Base-by-base conservation (phyloP, 371 early-diverging fungal species). In the Furculomyces boomerangus region DNA sequence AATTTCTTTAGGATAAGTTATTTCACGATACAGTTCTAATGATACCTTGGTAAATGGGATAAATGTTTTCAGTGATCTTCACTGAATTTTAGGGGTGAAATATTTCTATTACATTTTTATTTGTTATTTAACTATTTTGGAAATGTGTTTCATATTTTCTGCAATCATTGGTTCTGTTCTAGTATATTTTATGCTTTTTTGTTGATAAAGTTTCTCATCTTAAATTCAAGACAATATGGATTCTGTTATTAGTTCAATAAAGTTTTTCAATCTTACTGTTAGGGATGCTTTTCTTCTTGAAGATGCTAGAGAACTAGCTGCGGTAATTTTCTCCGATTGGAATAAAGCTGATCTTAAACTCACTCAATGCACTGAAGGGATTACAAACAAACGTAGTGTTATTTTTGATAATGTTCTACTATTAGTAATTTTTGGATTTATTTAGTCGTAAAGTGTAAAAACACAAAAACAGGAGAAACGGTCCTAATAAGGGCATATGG, bases 401-500 rank as follows among this genome's bases (percentile, higher is more conserved):
- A 25, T 20, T 35, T 27, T 16, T 43, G 27, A 29, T 53, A 27
- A 44, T 57, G 49, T 53, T 24, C 47, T 45, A 35, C 2, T 58
- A 18, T 14, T 28, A 13, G 20, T 43, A 10, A 29, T 47, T 18
- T 28, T 27, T 49, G 27, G 30, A 29, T n/a, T 24, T 16, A 47
- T 20, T 2, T 22, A 57, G 24, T 29, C 8, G 28, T 46, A 46
- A 16, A 26, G 16, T 46, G 30, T 16, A 26, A 46, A 28, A 46
- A 46, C 30, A 46, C 16, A 8, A 8, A 5, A 8, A 16, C 7
- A 30, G 16, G 16, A 5, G 5, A 5, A 16, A 35, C 7, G 47
- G 14, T 30, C 45, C 76, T 93, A 32, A 83, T 94, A 25, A 78
- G 94, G 35, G 82, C 84, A 27, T 94, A 91, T 61, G 94, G 94